These are phyloP conservation scores for Macadamia integrifolia DNA, from an alignment of 164 flowering plant genomes.

Conservation along the genomic window DNA sequence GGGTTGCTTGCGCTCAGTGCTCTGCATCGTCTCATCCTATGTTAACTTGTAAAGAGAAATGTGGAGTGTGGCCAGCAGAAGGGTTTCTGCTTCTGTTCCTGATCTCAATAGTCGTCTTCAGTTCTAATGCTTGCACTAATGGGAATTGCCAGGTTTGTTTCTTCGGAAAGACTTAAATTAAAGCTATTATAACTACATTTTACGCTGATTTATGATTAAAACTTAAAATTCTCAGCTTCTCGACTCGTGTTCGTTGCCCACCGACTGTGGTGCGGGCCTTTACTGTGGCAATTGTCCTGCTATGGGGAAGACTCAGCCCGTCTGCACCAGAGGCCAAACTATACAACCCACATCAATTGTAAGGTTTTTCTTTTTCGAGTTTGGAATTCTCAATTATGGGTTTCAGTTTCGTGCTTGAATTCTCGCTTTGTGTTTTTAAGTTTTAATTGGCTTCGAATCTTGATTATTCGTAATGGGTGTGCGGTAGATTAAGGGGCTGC, in stretches of 20 bases:
- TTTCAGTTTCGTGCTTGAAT: background rate
- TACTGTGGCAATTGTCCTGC: slow-evolving; percentile 91
- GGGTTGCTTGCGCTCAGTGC: slow-evolving; percentile 19
- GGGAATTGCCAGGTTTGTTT: slow-evolving; percentile 62
- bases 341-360: slow-evolving; percentile 66
- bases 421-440: background rate
- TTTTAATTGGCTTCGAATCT: background rate
- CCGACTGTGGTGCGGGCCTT: slow-evolving; percentile 72
- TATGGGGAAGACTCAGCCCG: slow-evolving; percentile 49
- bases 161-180: background rate
- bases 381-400: background rate
- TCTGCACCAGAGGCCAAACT: slow-evolving; percentile 81
- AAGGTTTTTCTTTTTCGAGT: slow-evolving; percentile 6
- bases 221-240: slow-evolving; percentile 42
- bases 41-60: slow-evolving; percentile 23
- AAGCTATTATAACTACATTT: background rate
- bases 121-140: slow-evolving; percentile 38
- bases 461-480: background rate
- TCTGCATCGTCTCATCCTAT: slow-evolving; percentile 28
- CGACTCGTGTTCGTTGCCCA: slow-evolving; percentile 51
- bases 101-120: slow-evolving; percentile 8
- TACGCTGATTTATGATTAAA: slow-evolving; percentile 1
- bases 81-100: slow-evolving; percentile 16
- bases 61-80: slow-evolving; percentile 23
- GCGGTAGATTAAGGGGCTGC: slow-evolving; percentile 65